Conservation (phyloP, 371 early-diverging fungal genomes). For the Parasitella parasitica region DNA sequence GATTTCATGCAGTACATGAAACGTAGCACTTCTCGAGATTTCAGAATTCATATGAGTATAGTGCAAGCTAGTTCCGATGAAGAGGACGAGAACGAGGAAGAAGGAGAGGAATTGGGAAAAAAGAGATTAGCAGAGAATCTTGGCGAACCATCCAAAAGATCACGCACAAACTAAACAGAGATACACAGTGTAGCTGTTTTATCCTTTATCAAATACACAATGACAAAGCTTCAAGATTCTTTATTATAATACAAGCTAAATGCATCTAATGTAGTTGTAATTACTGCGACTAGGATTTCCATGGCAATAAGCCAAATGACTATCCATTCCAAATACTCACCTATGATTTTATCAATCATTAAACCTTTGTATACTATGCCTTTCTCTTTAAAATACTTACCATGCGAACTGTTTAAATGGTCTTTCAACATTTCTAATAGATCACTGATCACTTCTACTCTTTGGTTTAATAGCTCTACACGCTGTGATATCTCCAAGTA, state of each 20-base stretch:
- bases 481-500: constrained; percentile 78
- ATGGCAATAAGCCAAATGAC: constrained; percentile 80
- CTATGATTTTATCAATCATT: constrained; percentile 4
- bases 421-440: constrained; percentile 85
- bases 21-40: constrained; percentile 71
- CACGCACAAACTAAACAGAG: background rate
- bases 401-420: constrained; percentile 69
- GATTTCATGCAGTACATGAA: constrained; percentile 70
- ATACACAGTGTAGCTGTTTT: too few species aligned
- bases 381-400: background rate
- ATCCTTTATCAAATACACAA: too few species aligned
- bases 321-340: constrained; percentile 83
- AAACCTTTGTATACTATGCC: background rate
- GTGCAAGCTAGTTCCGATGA: constrained; percentile 15
- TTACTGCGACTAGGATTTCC: constrained; percentile 77
- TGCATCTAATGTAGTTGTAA: constrained; percentile 76
- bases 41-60: constrained; percentile 57
- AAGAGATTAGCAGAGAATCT: background rate
- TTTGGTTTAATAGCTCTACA: constrained; percentile 52
- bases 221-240: background rate
- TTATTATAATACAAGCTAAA: constrained; percentile 65
- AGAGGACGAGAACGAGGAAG: constrained; percentile 13
- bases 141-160: background rate
- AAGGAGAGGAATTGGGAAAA: background rate
- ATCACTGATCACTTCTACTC: constrained; percentile 69